A percentile compares a stretch with the other conserved stretches of the same genome.
Evolutionary conservation across 352 stramenopile species (phyloP).

Genomic region (Globisporangium canariense): DNA sequence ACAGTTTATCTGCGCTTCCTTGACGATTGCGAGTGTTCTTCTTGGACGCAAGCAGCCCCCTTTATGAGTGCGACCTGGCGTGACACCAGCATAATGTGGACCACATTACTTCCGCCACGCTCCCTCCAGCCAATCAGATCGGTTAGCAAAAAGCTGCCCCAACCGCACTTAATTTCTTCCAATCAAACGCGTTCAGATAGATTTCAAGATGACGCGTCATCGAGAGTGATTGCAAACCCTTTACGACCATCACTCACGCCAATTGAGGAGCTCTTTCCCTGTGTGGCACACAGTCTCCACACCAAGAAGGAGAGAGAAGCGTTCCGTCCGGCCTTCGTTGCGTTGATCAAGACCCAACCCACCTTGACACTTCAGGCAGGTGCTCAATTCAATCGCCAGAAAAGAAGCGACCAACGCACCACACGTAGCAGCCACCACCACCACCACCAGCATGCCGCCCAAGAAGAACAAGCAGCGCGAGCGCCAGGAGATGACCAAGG

Average conservation of each 20-base stretch:
- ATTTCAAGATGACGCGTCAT: not conserved
- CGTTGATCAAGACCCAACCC: not conserved
- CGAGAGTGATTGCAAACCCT: not conserved
- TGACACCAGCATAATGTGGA: not conserved
- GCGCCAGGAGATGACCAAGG: constrained; percentile 78
- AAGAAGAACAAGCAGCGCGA: constrained; percentile 89
- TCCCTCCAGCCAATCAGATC: constrained; percentile 14
- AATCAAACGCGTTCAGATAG: not conserved
- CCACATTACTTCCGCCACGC: constrained; percentile 10
- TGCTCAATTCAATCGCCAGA: not conserved
- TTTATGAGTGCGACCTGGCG: not conserved
- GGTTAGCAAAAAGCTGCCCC: not conserved
- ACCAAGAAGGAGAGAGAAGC: constrained; percentile 11
- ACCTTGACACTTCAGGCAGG: not conserved
- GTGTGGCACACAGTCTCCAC: constrained; percentile 11
- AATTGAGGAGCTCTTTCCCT: not conserved
- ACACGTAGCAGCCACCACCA: not conserved
- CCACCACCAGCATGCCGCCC: constrained; percentile 25
- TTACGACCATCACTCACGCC: constrained; percentile 8
- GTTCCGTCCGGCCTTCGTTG: not conserved
- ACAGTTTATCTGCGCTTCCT: constrained; percentile 12
- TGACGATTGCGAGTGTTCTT: constrained; percentile 10
- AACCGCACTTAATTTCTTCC: not conserved
- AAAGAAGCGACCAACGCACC: constrained; percentile 1
- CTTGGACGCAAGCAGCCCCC: not conserved